A percentile compares a stretch with the other conserved stretches of the same genome.
Evolutionary conservation across 345 rosid species (phyloP).

Genomic region (Populus simonii): DNA sequence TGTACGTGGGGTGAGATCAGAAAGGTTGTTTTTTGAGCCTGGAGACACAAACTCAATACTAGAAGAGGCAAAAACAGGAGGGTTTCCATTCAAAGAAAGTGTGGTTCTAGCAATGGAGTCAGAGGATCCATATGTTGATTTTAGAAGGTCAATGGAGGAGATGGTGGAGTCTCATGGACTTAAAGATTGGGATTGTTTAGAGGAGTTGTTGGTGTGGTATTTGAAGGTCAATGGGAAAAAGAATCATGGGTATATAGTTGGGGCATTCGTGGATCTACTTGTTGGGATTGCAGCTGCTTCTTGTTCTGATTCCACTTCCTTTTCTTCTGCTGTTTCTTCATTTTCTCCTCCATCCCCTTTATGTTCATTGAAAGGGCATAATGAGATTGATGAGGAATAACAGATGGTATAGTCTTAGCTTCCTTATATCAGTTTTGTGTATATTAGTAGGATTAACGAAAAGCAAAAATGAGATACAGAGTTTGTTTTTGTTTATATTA

Average conservation of each 20-base stretch:
- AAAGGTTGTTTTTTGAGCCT: conserved; percentile 67
- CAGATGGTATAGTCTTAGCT: conserved; percentile 9
- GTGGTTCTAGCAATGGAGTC: conserved; percentile 70
- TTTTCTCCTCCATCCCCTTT: conserved; percentile 43
- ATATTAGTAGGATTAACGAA: conserved; percentile 13
- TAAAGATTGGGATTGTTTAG: conserved; percentile 71
- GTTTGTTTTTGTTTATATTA: not conserved
- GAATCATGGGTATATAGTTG: conserved; percentile 65
- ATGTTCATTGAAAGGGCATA: conserved; percentile 15
- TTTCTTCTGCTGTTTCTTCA: conserved; percentile 56
- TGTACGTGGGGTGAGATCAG: conserved; percentile 52
- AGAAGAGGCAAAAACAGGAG: conserved; percentile 33
- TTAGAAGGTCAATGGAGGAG: conserved; percentile 85
- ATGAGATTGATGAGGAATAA: conserved; percentile 18
- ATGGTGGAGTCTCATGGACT: conserved; percentile 70
- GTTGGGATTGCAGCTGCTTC: conserved; percentile 38
- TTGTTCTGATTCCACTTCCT: conserved; percentile 24
- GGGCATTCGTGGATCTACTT: conserved; percentile 77
- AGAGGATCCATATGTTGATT: conserved; percentile 70
- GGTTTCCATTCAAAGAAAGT: conserved; percentile 49
- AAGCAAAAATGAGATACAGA: not conserved
- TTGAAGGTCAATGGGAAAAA: conserved; percentile 66
- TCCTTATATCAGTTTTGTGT: conserved; percentile 5
- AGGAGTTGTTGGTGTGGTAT: conserved; percentile 77
- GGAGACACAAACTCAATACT: conserved; percentile 68